Conservation (phyloP, 2,329 filamentous ascomycete species). For the Curvularia eragrostidis region DNA sequence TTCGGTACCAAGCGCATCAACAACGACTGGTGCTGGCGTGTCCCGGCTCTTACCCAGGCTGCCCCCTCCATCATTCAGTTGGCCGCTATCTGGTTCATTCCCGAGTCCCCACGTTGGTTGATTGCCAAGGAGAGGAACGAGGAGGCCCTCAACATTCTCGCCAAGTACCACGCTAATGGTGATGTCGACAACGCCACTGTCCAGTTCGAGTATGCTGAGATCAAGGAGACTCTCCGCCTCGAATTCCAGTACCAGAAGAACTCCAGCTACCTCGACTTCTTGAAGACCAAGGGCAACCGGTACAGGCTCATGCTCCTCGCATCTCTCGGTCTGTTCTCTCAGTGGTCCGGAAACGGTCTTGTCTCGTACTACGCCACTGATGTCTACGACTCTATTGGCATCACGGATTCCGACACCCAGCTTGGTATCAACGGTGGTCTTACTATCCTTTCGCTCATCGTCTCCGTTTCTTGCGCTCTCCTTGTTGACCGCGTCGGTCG, state of each 20-base stretch:
- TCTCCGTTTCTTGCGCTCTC: constrained; percentile 63
- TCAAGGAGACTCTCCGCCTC: constrained; percentile 67
- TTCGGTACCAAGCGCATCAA: constrained; percentile 50
- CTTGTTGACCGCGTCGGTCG: constrained; percentile 63
- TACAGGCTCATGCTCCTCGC: constrained; percentile 68
- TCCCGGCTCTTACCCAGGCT: constrained; percentile 62
- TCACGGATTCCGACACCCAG: constrained; percentile 53
- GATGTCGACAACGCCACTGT: constrained; percentile 66
- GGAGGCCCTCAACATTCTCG: constrained; percentile 66
- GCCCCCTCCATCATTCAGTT: constrained; percentile 63
- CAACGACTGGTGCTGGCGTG: constrained; percentile 58
- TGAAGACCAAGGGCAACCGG: constrained; percentile 68
- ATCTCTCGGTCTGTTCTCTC: constrained; percentile 70
- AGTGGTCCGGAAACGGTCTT: constrained; percentile 72
- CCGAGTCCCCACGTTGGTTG: constrained; percentile 66
- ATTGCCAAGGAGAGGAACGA: constrained; percentile 68
- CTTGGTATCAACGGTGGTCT: constrained; percentile 61
- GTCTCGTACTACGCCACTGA: constrained; percentile 71
- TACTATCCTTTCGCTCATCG: constrained; percentile 65
- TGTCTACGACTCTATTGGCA: constrained; percentile 68
- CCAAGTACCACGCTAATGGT: constrained; percentile 69
- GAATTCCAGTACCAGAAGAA: constrained; percentile 60
- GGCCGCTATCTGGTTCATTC: constrained; percentile 67
- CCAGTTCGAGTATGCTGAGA: constrained; percentile 71
- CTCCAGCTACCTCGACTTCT: constrained; percentile 66